Base-by-base conservation (phyloP, 140 eudicot species). In the Oenanthe javanica region DNA sequence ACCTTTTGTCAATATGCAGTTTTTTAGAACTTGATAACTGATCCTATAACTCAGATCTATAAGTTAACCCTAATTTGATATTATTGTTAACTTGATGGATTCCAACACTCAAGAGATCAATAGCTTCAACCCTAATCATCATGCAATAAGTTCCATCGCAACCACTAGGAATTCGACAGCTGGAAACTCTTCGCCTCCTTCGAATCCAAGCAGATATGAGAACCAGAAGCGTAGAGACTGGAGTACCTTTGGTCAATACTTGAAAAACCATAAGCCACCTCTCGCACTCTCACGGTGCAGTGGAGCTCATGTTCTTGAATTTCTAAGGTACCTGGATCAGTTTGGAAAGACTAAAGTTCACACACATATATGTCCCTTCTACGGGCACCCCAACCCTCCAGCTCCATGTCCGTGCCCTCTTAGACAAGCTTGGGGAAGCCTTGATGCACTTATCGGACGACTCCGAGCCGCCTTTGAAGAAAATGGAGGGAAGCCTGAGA, bases 381-480 rank as follows among this genome's bases (percentile, higher is more conserved):
- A 85, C 85, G 97, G 97, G 6, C 90, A 87, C 81, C 97, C 97
- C 2, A 90, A 84, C 85, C 97, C 97, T 7, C 97, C 97, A 0
- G 93, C 90, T 11, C 97, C 97, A 16, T 92, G 97, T 86, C 96
- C 96, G 1, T 92, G 97, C 75, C 97, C 97, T 2, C 93, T 92
- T 36, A 85, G 89, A 3, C 97, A 92, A 82, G 97, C 97, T 3
- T 92, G 97, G 97, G 97, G 97, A 13, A 87, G 92, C 83, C 88
- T 92, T 25, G 97, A 92, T 73, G 96, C 97, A 25, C 88, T 92
- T 64, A 86, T 92, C 49, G 97, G 97, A n/a, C 91, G 97, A 14
- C 96, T 92, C 31, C 79, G 97, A 75, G 97, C 97, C 7, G 97
- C 97, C 57, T 90, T 75, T 51, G 97, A 92, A 79, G 97, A 92